phyloP scores from a whole-genome alignment of 441 rosid species.

The Pelargonium myrrhifolium region DNA sequence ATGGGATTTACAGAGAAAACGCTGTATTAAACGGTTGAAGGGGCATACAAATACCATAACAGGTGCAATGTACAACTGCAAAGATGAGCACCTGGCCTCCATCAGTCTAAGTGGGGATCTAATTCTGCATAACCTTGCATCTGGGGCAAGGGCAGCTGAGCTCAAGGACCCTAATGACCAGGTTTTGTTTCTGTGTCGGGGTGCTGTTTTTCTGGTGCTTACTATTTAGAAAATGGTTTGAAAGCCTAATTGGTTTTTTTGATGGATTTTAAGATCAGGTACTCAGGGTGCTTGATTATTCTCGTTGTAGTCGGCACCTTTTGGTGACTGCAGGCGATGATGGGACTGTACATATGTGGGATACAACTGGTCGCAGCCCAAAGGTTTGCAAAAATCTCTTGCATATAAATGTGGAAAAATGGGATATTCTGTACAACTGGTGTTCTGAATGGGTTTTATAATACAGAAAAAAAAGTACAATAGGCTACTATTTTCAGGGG shows the following conservation, averaged over 20 bases:
- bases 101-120: constrained; percentile 81
- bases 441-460: constrained; percentile 9
- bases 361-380: constrained; percentile 80
- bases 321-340: constrained; percentile 96
- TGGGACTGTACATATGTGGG: constrained; percentile 93
- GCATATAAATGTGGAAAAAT: background rate
- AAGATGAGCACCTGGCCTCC: constrained; percentile 96
- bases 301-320: constrained; percentile 79
- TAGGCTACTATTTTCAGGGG: background rate
- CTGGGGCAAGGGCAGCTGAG: constrained; percentile 78
- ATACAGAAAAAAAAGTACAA: background rate
- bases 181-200: constrained; percentile 43
- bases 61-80: constrained; percentile 86
- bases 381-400: constrained; percentile 44
- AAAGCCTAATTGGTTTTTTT: constrained; percentile 31
- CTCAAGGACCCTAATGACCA: constrained; percentile 87
- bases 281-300: constrained; percentile 90
- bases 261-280: constrained; percentile 74
- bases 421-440: background rate
- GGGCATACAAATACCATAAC: constrained; percentile 84
- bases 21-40: constrained; percentile 85
- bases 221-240: constrained; percentile 19
- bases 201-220: constrained; percentile 10
- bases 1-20: constrained; percentile 92
- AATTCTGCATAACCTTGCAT: constrained; percentile 85